A percentile compares a stretch with the other conserved stretches of the same genome.
These are phyloP conservation scores for Candida anglica DNA, from an alignment of 805 yeast species.

Conservation along the genomic window DNA sequence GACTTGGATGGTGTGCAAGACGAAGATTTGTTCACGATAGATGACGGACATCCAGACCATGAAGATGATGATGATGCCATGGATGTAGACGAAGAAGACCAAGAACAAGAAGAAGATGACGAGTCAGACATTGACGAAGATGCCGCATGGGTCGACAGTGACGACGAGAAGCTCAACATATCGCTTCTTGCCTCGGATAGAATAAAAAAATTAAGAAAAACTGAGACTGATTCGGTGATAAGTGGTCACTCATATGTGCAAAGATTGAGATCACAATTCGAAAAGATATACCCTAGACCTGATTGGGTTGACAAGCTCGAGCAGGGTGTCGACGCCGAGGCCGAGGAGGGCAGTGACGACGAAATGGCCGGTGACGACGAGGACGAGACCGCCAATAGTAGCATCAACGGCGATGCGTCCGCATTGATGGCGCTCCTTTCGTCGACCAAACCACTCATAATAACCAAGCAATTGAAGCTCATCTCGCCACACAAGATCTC, in stretches of 20 bases:
- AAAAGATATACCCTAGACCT: slow-evolving; percentile 77
- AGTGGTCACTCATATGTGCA: slow-evolving; percentile 57
- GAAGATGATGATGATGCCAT: slow-evolving; percentile 15
- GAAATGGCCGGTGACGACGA: slow-evolving; percentile 15
- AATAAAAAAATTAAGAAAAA: slow-evolving; percentile 65
- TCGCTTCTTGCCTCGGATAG: slow-evolving; percentile 58
- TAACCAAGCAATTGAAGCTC: slow-evolving; percentile 45
- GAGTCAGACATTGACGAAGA: slow-evolving; percentile 26
- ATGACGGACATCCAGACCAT: slow-evolving; percentile 37
- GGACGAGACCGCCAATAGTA: slow-evolving; percentile 16
- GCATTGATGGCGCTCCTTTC: slow-evolving; percentile 30
- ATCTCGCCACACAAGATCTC: slow-evolving; percentile 70
- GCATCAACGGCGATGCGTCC: slow-evolving; percentile 16
- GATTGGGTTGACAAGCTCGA: slow-evolving; percentile 58
- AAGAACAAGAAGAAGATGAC: slow-evolving; percentile 33
- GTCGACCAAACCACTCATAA: slow-evolving; percentile 33
- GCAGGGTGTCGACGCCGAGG: slow-evolving; percentile 27
- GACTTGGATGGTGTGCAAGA: slow-evolving; percentile 30
- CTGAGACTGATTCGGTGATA: slow-evolving; percentile 49
- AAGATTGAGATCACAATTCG: slow-evolving; percentile 70
- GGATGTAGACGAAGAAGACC: slow-evolving; percentile 24
- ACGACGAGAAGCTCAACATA: slow-evolving; percentile 71
- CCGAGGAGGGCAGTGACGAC: slow-evolving; percentile 11
- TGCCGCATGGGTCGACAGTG: slow-evolving; percentile 82
- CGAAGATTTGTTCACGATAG: slow-evolving; percentile 40